Base-by-base conservation (phyloP, 108 stramenopile genomes). In the Chaetoceros tenuissimus region DNA sequence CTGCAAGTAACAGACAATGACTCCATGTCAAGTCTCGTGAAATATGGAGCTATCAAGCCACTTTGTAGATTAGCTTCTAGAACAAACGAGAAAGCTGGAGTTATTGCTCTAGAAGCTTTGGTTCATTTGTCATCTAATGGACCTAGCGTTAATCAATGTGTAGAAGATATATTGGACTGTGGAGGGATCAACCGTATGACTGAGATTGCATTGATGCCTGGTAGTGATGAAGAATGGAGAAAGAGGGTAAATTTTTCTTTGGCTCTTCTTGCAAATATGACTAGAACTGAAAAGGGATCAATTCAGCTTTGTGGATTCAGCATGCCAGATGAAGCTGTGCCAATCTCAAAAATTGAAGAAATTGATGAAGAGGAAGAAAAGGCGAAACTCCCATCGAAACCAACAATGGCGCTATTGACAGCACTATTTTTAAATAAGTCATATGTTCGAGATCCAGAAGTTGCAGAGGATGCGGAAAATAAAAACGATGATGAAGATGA, bases 221-320 rank as follows among this genome's bases (percentile, higher is more conserved):
- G 31, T 62, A 59, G 47, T 7, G 47, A 49, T 24, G 59, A 64
- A 3, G 25, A 26, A 8, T 82, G 76, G 64, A 66, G 58, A 48
- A 57, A 77, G 45, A 55, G 72, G 20, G 74, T 88, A 47, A 84
- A 92, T 66, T 78, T 60, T 25, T 69, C 84, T 0, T 67, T 85
- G 67, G 80, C 82, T 7, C 51, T 92, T 3, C 64, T 92, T 56
- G 85, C 87, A 1, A 92, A 92, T 61, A 60, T 85, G 50, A 84
- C 86, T 0, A 53, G 90, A 26, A 73, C 62, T 3, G 90, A 92
- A 68, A 46, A 54, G 46, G 90, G 90, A 17, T 78, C 90, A 2
- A 52, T 86, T 3, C 82, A 85, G 34, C 67, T 88, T 64, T 69
- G 85, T 20, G 90, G 90, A 2, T 49, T 57, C 30, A 80, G 75